A percentile compares a stretch with the other conserved stretches of the same genome.
Conservation (phyloP, 768 basidiomycete species). For the Tephrocybe sp. region DNA sequence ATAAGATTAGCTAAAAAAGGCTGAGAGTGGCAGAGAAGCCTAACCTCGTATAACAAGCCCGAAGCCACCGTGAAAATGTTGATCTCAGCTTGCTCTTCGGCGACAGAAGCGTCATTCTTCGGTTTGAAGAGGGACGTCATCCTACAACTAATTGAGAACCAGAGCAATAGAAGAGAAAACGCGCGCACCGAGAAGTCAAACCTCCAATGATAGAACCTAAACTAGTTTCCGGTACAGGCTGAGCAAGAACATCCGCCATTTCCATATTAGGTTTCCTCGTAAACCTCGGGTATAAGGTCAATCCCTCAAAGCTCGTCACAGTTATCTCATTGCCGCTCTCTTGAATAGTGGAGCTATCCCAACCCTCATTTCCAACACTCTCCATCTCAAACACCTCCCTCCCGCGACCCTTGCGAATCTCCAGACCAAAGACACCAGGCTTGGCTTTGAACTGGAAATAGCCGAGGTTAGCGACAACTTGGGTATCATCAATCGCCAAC, state of each 20-base stretch:
- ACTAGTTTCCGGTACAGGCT: conserved; percentile 28
- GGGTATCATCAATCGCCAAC: conserved; percentile 75
- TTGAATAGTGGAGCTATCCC: conserved; percentile 73
- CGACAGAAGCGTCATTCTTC: conserved; percentile 22
- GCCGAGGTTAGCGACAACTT: conserved; percentile 91
- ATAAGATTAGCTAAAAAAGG: conserved; percentile 5
- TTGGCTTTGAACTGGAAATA: conserved; percentile 95
- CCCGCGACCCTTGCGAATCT: conserved; percentile 81
- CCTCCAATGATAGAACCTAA: conserved; percentile 41
- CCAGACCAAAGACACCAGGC: conserved; percentile 83
- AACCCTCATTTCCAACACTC: conserved; percentile 87
- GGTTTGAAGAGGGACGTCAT: conserved; percentile 43
- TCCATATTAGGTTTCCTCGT: conserved; percentile 74
- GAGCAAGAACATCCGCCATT: conserved; percentile 71
- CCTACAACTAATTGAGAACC: conserved; percentile 22
- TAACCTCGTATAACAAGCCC: conserved; percentile 91
- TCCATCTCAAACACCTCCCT: conserved; percentile 78
- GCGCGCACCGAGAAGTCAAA: conserved; percentile 49
- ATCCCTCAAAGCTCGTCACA: conserved; percentile 86
- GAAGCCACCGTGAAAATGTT: conserved; percentile 99
- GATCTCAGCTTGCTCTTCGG: conserved; percentile 75
- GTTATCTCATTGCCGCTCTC: conserved; percentile 73
- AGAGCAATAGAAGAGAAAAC: neutral
- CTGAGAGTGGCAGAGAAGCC: conserved; percentile 7
- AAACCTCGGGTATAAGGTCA: conserved; percentile 85